phyloP scores from a whole-genome alignment of 1,284 basidiomycete species.

The Schizopora paradoxa region DNA sequence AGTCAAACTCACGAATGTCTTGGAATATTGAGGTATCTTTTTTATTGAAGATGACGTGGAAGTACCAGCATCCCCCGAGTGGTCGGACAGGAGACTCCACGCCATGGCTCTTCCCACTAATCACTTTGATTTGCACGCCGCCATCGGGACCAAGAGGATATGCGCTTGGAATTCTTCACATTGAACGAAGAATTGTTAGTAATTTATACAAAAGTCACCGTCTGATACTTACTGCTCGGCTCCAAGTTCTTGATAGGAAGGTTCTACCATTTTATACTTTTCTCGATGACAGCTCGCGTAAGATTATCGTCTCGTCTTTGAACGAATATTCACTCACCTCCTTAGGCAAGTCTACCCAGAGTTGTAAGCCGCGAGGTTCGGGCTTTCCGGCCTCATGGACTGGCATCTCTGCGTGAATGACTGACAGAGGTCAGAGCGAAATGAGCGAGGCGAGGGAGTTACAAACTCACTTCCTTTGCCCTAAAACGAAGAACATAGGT shows the following conservation, averaged over 20 bases:
- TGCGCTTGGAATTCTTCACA: conserved; percentile 61
- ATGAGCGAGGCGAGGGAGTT: neutral
- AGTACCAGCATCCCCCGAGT: conserved; percentile 90
- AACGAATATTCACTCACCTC: conserved; percentile 35
- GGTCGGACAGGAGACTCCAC: conserved; percentile 84
- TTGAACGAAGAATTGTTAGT: neutral
- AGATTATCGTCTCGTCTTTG: neutral
- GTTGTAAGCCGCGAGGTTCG: conserved; percentile 77
- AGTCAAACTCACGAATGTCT: conserved; percentile 60
- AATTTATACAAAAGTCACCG: conserved; percentile 1
- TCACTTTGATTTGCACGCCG: conserved; percentile 72
- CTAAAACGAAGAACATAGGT: conserved; percentile 20
- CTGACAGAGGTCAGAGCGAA: conserved; percentile 24
- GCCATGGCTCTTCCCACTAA: conserved; percentile 85
- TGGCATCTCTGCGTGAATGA: conserved; percentile 91
- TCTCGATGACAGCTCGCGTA: no score
- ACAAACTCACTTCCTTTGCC: conserved; percentile 37
- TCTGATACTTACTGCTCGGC: conserved; percentile 48
- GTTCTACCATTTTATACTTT: conserved; percentile 82
- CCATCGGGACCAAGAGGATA: conserved; percentile 71
- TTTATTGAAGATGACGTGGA: conserved; percentile 72
- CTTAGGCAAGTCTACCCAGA: conserved; percentile 93
- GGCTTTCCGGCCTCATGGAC: conserved; percentile 63
- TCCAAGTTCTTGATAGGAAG: conserved; percentile 72
- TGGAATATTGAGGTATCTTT: conserved; percentile 75